phyloP scores from a whole-genome alignment of 1,139 yeast species.

The Candida tropicalis region DNA sequence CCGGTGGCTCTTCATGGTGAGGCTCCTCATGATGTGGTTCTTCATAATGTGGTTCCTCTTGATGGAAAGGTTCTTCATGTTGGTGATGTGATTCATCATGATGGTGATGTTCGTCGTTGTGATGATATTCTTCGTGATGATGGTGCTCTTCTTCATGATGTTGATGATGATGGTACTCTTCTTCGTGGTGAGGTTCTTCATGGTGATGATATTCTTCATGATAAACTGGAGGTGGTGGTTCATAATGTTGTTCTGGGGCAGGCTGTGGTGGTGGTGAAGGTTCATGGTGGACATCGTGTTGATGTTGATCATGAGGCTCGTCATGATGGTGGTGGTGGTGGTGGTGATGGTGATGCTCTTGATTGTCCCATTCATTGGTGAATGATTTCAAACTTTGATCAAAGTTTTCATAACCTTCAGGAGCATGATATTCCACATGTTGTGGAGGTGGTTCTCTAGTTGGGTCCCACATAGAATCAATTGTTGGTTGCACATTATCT shows the following conservation, averaged over 20 bases:
- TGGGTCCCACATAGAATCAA: constrained; percentile 44
- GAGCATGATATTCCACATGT: constrained; percentile 6
- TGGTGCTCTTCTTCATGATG: constrained; percentile 8
- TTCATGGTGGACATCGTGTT: too few species aligned
- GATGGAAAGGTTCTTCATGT: constrained; percentile 7
- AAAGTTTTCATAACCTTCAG: constrained; percentile 7
- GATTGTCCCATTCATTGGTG: constrained; percentile 21
- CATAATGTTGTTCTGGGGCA: constrained; percentile 3
- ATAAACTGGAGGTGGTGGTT: constrained; percentile 5
- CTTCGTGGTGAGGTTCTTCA: constrained; percentile 9
- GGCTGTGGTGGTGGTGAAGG: constrained; percentile 3
- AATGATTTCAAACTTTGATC: constrained; percentile 16
- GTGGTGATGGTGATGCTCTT: constrained; percentile 7
- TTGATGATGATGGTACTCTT: constrained; percentile 5
- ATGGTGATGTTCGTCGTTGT: constrained; percentile 8
- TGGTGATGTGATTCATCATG: constrained; percentile 8
- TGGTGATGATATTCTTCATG: constrained; percentile 9
- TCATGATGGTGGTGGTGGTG: constrained; percentile 1
- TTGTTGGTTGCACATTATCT: constrained; percentile 20
- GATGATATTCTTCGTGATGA: constrained; percentile 8
- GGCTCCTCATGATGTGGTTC: constrained; percentile 10
- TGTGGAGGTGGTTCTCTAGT: constrained; percentile 39
- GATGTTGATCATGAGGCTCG: constrained; percentile 2
- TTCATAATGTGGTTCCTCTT: constrained; percentile 7
- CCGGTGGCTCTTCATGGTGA: constrained; percentile 5